A percentile compares a stretch with the other conserved stretches of the same genome.
Conservation (phyloP, 2,329 filamentous ascomycete species). For the Phialophora verrucosa region DNA sequence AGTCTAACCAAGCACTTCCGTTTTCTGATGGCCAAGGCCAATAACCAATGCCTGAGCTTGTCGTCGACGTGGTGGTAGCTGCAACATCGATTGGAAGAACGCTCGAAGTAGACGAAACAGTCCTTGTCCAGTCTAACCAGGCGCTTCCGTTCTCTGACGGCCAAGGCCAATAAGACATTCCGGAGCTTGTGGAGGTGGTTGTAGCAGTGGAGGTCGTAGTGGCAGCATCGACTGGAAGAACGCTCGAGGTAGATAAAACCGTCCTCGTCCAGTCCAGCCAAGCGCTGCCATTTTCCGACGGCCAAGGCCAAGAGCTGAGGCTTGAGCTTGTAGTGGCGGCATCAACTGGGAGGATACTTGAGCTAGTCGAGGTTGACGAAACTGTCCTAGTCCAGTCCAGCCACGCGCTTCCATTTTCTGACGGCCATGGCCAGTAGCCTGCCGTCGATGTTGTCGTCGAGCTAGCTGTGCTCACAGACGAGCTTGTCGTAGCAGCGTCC, state of each 20-base stretch:
- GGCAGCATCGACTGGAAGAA: neutral
- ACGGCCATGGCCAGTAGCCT: neutral
- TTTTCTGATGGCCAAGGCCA: conserved; percentile 8
- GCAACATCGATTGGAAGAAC: neutral
- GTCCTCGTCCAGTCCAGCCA: conserved; percentile 16
- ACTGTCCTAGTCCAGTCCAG: conserved; percentile 7
- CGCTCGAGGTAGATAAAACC: neutral
- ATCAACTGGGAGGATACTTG: neutral
- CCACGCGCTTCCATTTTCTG: conserved; percentile 14
- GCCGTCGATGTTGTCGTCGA: neutral
- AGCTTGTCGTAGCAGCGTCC: neutral
- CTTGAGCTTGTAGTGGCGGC: neutral
- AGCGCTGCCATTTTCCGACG: conserved; percentile 9
- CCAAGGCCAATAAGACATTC: neutral
- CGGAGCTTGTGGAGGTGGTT: neutral
- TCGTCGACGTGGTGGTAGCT: neutral
- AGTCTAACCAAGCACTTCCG: conserved; percentile 16
- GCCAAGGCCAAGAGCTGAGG: conserved; percentile 3
- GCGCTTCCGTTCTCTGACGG: neutral
- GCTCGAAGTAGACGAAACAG: neutral
- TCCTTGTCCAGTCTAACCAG: neutral
- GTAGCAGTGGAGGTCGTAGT: neutral
- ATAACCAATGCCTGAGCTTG: conserved; percentile 3
- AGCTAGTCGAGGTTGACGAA: neutral
- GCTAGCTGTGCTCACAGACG: neutral